A percentile compares a stretch with the other conserved stretches of the same genome.
phyloP scores from a whole-genome alignment of 2,329 filamentous ascomycete genomes.

The Biscogniauxia sp. region DNA sequence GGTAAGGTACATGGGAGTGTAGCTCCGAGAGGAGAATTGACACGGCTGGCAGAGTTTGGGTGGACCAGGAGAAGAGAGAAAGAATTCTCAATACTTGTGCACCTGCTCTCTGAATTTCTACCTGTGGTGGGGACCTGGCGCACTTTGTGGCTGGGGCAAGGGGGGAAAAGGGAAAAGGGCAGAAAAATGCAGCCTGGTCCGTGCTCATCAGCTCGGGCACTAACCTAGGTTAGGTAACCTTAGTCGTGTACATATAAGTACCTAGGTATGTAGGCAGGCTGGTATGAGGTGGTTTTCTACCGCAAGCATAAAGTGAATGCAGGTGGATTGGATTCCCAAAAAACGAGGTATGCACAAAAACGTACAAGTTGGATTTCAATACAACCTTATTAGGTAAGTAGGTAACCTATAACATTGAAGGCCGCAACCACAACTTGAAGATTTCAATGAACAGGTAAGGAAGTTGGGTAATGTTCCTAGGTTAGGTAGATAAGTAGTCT shows the following conservation, averaged over 20 bases:
- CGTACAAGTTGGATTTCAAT: not conserved
- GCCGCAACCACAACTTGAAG: too few relatives aligned
- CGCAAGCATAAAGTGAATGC: not conserved
- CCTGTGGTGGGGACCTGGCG: not conserved
- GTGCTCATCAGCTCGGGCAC: not conserved
- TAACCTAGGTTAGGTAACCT: too few relatives aligned
- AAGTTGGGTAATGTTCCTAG: too few relatives aligned
- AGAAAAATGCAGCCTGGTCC: not conserved
- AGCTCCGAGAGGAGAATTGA: constrained; percentile 14
- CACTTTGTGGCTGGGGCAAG: not conserved
- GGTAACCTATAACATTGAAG: too few relatives aligned
- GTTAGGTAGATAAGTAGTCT: too few relatives aligned
- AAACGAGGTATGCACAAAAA: not conserved
- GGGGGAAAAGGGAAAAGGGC: not conserved
- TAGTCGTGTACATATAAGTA: too few relatives aligned
- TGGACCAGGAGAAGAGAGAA: not conserved
- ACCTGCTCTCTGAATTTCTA: not conserved
- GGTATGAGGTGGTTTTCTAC: constrained; percentile 2
- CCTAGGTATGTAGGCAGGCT: constrained; percentile 5
- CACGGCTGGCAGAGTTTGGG: constrained; percentile 18
- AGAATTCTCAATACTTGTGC: not conserved
- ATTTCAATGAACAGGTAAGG: too few relatives aligned
- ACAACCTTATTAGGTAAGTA: too few relatives aligned
- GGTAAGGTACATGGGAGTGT: constrained; percentile 3
- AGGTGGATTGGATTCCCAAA: not conserved